These are phyloP conservation scores for Byssothecium circinans DNA, from an alignment of 2,329 filamentous ascomycete species.

Conservation along the genomic window DNA sequence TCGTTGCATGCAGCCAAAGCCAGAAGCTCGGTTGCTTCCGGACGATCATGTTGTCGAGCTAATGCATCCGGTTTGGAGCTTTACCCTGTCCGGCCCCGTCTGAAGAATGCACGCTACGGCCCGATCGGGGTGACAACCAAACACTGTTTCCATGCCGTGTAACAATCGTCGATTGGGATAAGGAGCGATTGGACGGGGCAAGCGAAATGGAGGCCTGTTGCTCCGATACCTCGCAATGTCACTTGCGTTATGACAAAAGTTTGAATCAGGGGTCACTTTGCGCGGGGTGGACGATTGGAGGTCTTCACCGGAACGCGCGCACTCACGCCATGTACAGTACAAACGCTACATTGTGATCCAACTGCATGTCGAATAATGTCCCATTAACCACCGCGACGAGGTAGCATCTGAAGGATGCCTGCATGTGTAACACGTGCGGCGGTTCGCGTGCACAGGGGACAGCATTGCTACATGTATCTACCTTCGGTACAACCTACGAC, in stretches of 20 bases:
- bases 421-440: background rate
- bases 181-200: constrained; percentile 19
- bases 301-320: background rate
- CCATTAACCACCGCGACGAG: background rate
- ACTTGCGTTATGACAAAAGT: constrained; percentile 8
- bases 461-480: too few relatives aligned
- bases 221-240: background rate
- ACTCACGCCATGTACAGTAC: background rate
- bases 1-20: constrained; percentile 31
- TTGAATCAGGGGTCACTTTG: constrained; percentile 16
- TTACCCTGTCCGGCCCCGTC: constrained; percentile 12
- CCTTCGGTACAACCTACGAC: too few relatives aligned
- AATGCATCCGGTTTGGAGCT: constrained; percentile 11
- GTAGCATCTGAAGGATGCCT: background rate
- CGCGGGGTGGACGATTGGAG: background rate
- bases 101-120: constrained; percentile 33
- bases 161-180: constrained; percentile 20
- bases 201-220: constrained; percentile 12
- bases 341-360: background rate
- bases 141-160: constrained; percentile 27
- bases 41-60: constrained; percentile 23
- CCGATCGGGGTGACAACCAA: constrained; percentile 26
- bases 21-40: constrained; percentile 36
- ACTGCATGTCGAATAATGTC: background rate
- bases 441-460: constrained; percentile 1